Evolutionary conservation across 441 rosid species (phyloP).

Genomic region (Viola pubescens): DNA sequence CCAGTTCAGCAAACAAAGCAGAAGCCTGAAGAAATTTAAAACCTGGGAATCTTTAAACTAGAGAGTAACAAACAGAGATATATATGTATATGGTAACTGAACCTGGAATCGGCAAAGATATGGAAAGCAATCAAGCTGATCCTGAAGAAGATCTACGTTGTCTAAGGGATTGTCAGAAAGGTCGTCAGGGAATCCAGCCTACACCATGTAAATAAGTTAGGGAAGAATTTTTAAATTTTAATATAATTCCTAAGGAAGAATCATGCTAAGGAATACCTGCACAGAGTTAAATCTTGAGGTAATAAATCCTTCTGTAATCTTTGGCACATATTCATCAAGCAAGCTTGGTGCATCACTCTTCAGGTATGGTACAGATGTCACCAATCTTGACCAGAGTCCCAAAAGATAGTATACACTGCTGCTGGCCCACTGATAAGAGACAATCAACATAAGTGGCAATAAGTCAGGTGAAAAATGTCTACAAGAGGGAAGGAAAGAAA

Average conservation of each 20-base stretch:
- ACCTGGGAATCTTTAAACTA: conserved; percentile 13
- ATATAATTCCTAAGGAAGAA: not conserved
- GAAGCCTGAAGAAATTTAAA: conserved; percentile 9
- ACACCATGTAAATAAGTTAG: conserved; percentile 11
- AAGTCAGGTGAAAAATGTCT: too few species aligned
- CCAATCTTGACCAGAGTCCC: conserved; percentile 98
- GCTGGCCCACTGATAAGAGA: conserved; percentile 84
- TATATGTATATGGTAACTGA: conserved; percentile 8
- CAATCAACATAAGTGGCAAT: not conserved
- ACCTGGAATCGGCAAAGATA: conserved; percentile 99
- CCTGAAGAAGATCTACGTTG: conserved; percentile 97
- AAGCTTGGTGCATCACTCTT: conserved; percentile 99
- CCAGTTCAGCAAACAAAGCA: conserved; percentile 2
- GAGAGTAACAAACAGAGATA: not conserved
- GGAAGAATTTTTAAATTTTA: not conserved
- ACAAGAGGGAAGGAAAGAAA: not conserved
- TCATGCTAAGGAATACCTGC: conserved; percentile 48
- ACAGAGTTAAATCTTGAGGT: conserved; percentile 91
- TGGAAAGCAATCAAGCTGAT: conserved; percentile 98
- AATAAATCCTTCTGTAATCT: conserved; percentile 92
- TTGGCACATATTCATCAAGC: conserved; percentile 96
- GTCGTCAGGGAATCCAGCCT: conserved; percentile 84
- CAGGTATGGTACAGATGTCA: conserved; percentile 83
- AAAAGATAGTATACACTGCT: conserved; percentile 96
- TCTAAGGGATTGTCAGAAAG: conserved; percentile 86